Percentiles rank a stretch among this genome's conserved stretches.
These are phyloP conservation scores for Cutaneotrichosporon sp. DNA, from an alignment of 1,284 basidiomycete species.

Conservation along the genomic window DNA sequence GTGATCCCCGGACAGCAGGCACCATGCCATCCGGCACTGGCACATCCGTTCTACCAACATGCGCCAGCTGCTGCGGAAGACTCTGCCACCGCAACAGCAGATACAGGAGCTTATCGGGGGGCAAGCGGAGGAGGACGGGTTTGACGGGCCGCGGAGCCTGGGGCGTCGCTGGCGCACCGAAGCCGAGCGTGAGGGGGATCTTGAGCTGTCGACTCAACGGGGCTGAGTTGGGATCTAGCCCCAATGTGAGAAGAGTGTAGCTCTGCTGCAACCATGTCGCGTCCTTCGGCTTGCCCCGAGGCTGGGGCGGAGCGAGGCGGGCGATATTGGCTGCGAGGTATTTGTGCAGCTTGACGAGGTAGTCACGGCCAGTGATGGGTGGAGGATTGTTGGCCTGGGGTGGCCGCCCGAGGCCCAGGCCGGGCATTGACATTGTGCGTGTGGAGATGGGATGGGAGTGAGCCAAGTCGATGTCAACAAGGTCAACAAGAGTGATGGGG, in stretches of 20 bases:
- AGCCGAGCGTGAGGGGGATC: constrained; percentile 43
- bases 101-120: constrained; percentile 46
- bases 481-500: background rate
- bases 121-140: constrained; percentile 43
- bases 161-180: constrained; percentile 26
- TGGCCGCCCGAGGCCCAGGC: constrained; percentile 1
- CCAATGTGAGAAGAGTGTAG: constrained; percentile 47
- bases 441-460: background rate
- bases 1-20: constrained; percentile 32
- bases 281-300: background rate
- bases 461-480: background rate
- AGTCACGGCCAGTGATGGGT: constrained; percentile 35
- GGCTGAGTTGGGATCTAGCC: constrained; percentile 42
- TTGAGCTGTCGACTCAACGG: constrained; percentile 38
- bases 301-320: constrained; percentile 32
- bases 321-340: constrained; percentile 41
- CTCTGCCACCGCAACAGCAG: constrained; percentile 45
- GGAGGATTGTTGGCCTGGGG: background rate
- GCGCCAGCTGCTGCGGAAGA: constrained; percentile 31
- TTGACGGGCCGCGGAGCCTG: constrained; percentile 4
- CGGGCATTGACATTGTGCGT: background rate
- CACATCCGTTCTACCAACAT: constrained; percentile 45
- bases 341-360: constrained; percentile 42
- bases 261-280: constrained; percentile 37
- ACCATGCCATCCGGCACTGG: constrained; percentile 38